These are phyloP conservation scores for Coelastrella sp. DNA, from an alignment of 139 green algal species.

Conservation along the genomic window DNA sequence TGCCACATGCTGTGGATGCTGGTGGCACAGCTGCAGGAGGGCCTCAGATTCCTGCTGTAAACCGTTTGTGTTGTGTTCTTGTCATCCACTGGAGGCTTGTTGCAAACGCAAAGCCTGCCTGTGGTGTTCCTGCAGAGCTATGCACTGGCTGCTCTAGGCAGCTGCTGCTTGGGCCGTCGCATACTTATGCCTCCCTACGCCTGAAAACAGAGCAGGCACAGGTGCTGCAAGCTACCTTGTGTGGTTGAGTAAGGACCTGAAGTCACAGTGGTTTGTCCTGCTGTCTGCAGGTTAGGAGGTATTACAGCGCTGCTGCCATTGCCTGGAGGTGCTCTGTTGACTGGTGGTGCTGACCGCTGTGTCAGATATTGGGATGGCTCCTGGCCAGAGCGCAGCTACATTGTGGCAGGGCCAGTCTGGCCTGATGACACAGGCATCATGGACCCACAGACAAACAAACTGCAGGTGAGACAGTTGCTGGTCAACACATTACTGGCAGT, in stretches of 20 bases:
- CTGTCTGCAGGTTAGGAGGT: slow-evolving; percentile 37
- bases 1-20: not conserved
- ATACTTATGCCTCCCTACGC: no score
- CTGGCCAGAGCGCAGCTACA: slow-evolving; percentile 70
- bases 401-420: slow-evolving; percentile 69
- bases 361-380: slow-evolving; percentile 74
- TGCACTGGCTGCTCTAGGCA: no score
- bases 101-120: no score
- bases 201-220: not conserved
- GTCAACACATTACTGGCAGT: not conserved
- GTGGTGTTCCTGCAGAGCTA: no score
- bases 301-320: slow-evolving; percentile 72
- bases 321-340: slow-evolving; percentile 68
- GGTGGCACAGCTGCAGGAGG: not conserved
- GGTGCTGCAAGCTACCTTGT: not conserved
- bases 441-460: slow-evolving; percentile 8
- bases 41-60: not conserved
- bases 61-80: no score
- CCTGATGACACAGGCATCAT: slow-evolving; percentile 16
- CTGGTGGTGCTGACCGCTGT: slow-evolving; percentile 73
- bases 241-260: no score
- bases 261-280: not conserved
- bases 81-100: no score
- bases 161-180: no score
- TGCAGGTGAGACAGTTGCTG: not conserved